phyloP scores from a whole-genome alignment of 768 basidiomycete species.

The Suillus ampliporus region DNA sequence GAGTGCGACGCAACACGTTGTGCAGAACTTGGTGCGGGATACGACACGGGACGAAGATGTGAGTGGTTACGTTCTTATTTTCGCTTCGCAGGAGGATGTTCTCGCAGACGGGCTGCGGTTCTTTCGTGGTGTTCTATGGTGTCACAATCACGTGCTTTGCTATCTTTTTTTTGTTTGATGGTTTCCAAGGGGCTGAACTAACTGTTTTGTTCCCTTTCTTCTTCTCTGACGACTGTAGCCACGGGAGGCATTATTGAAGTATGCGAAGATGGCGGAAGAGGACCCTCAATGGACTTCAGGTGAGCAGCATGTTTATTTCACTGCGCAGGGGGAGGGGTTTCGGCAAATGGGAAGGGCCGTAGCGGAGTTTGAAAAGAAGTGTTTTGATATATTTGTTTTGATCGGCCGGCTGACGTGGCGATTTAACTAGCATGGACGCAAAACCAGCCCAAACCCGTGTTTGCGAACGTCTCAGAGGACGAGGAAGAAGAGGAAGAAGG shows the following conservation, averaged over 20 bases:
- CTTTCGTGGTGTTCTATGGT: no score
- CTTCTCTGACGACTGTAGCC: slow-evolving; percentile 62
- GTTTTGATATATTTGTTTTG: slow-evolving; percentile 39
- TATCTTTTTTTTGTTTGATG: slow-evolving; percentile 24
- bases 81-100: slow-evolving; percentile 7
- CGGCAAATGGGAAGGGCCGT: slow-evolving; percentile 29
- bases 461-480: slow-evolving; percentile 62
- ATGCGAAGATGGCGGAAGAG: slow-evolving; percentile 75
- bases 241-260: slow-evolving; percentile 94
- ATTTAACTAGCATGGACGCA: slow-evolving; percentile 79
- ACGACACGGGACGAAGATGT: slow-evolving; percentile 94
- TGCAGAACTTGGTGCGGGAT: slow-evolving; percentile 92
- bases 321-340: slow-evolving; percentile 31
- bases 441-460: slow-evolving; percentile 89
- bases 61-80: slow-evolving; percentile 48
- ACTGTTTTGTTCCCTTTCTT: slow-evolving; percentile 31
- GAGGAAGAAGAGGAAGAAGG: slow-evolving; percentile 62
- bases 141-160: slow-evolving; percentile 20
- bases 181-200: slow-evolving; percentile 35
- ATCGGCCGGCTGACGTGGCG: slow-evolving; percentile 64
- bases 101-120: background rate
- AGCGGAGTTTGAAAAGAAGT: slow-evolving; percentile 34
- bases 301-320: slow-evolving; percentile 46
- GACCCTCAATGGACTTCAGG: slow-evolving; percentile 88
- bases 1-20: slow-evolving; percentile 96